Evolutionary conservation across 768 basidiomycete genomes (phyloP), one percentile per base, ranked within the genome.

Genomic region (Pleurotus platypus): DNA sequence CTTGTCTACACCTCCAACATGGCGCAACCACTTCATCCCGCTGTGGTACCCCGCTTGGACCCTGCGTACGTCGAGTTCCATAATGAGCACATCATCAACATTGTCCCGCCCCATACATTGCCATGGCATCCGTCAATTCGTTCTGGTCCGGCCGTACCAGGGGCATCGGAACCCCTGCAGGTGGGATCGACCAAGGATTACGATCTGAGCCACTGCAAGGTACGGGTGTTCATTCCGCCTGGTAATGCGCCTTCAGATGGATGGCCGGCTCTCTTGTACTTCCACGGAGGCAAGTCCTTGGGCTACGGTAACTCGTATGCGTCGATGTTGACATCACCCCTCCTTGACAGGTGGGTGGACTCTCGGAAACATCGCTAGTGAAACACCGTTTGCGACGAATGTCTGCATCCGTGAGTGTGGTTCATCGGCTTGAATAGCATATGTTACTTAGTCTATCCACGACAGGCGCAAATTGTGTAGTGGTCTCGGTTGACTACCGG

Each of bases 221-320:
- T 87, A 30, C 80, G 89, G 27, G 79, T 81, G 4, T 90, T 86
- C 64, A 86, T 84, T 1, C 89, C 89, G 0, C 73, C 78, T 46
- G 81, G 82, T 0, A 55, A 64, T 2, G 63, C 72, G 0, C 86
- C 87, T 0, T 64, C 63, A 1, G 68, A 66, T 0, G 89, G 89
- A 15, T 90, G 89, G 89, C 87, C 87, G 0, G 79, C 83, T 1
- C 81, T 90, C 58, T 77, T 89, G 45, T 90, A 79, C 76, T 89
- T 85, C 66, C 89, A 90, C 60, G 89, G 89, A 53, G 89, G 88
- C 81, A 58, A 55, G 77, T 47, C 12, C 9, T 22, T 15, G 30
- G 5, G 11, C 37, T 16, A 16, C 6, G 11, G 24, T 57, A 26
- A 24, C 43, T 57, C 13, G 16, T 43, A 12, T 18, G 39, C 4